These are phyloP conservation scores for Euphorbia pulcherrima DNA, from an alignment of 345 rosid species.

Conservation along the genomic window DNA sequence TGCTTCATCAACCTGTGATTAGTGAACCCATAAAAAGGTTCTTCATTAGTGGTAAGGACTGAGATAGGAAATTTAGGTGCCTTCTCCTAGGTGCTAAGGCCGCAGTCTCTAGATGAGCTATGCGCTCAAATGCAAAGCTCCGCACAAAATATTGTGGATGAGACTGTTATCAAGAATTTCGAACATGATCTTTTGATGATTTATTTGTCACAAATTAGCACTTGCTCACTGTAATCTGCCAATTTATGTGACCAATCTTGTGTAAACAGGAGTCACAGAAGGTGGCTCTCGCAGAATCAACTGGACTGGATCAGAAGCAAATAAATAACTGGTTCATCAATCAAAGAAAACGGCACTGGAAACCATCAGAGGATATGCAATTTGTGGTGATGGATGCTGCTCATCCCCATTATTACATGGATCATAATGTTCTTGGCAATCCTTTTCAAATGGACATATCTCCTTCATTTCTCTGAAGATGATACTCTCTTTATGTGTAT, in stretches of 20 bases:
- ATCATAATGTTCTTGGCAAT: constrained; percentile 65
- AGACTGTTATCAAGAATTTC: no score
- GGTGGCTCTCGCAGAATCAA: constrained; percentile 77
- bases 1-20: no score
- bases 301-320: constrained; percentile 93
- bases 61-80: no score
- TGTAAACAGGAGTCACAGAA: constrained; percentile 79
- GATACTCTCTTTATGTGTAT: neutral
- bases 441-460: constrained; percentile 76
- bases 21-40: no score
- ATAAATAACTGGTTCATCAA: constrained; percentile 99
- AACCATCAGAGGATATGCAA: constrained; percentile 94
- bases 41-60: no score
- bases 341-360: constrained; percentile 99
- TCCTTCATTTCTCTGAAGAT: constrained; percentile 45
- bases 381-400: constrained; percentile 82
- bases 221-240: no score
- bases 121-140: no score
- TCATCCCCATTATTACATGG: constrained; percentile 74
- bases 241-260: no score
- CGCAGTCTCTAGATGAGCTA: no score
- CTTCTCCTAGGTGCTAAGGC: no score
- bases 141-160: no score
- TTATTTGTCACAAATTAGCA: neutral
- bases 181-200: no score